phyloP scores from a whole-genome alignment of 345 rosid genomes.

The Dovyalis caffra region DNA sequence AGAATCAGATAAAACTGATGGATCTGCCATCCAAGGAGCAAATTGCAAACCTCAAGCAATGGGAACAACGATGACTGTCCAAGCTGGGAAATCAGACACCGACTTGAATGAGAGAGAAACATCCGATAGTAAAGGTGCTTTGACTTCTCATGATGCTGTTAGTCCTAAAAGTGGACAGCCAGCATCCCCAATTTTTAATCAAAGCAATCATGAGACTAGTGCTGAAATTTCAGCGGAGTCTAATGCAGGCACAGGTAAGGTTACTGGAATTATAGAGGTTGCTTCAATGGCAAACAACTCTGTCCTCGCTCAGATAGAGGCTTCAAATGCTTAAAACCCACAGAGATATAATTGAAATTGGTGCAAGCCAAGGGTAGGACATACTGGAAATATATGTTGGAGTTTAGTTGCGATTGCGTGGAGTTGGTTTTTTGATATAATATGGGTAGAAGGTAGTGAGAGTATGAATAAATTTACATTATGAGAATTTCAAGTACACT shows the following conservation, averaged over 20 bases:
- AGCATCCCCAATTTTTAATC: conserved; percentile 9
- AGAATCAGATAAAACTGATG: conserved; percentile 15
- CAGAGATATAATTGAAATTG: conserved; percentile 37
- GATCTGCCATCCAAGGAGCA: conserved; percentile 14
- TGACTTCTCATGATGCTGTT: conserved; percentile 11
- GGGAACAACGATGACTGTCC: conserved; percentile 9
- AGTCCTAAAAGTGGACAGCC: conserved; percentile 24
- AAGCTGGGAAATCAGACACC: conserved; percentile 10
- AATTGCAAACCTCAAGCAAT: conserved; percentile 1
- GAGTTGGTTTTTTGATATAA: conserved; percentile 16
- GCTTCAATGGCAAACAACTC: conserved; percentile 14
- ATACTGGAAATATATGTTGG: conserved; percentile 6
- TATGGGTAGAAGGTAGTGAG: background rate
- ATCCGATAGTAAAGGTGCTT: conserved; percentile 11
- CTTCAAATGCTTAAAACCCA: conserved; percentile 29
- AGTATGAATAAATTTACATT: background rate
- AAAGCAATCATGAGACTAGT: conserved; percentile 10
- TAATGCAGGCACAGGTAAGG: conserved; percentile 10
- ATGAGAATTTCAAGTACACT: background rate
- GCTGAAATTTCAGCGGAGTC: conserved; percentile 11
- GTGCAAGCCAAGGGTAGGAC: conserved; percentile 29
- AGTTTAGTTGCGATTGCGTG: background rate
- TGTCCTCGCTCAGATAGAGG: conserved; percentile 18
- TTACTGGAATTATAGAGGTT: conserved; percentile 11
- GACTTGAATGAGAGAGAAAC: conserved; percentile 13